Conservation (phyloP, 805 yeast species). For the Grigorovia yakushimaensis region DNA sequence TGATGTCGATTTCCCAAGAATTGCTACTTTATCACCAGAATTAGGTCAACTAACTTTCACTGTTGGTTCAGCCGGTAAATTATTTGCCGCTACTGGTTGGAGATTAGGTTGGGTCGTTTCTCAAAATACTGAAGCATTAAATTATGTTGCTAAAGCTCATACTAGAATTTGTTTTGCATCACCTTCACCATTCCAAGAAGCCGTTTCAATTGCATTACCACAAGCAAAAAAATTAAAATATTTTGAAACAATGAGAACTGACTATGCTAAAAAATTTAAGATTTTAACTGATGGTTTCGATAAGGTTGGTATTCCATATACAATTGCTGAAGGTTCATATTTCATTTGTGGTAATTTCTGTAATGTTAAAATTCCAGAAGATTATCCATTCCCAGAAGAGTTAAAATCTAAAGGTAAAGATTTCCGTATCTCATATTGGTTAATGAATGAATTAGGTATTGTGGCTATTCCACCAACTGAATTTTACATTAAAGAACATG, state of each 20-base stretch:
- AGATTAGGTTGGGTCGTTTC: conserved; percentile 95
- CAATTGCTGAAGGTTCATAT: conserved; percentile 88
- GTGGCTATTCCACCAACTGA: conserved; percentile 98
- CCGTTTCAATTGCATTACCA: conserved; percentile 68
- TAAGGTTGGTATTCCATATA: conserved; percentile 80
- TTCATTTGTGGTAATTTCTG: conserved; percentile 82
- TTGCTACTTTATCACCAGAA: conserved; percentile 76
- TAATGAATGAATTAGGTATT: conserved; percentile 84
- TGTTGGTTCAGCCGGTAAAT: conserved; percentile 95
- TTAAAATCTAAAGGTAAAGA: conserved; percentile 66
- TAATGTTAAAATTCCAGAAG: conserved; percentile 68
- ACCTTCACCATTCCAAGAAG: conserved; percentile 89
- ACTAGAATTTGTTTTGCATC: conserved; percentile 88
- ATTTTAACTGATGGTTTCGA: conserved; percentile 73
- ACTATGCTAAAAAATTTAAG: conserved; percentile 62
- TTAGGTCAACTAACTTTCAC: conserved; percentile 70
- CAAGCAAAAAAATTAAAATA: conserved; percentile 54
- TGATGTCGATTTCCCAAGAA: conserved; percentile 58
- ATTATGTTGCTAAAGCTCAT: conserved; percentile 80
- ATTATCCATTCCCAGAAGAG: conserved; percentile 62
- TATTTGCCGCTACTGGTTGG: conserved; percentile 99
- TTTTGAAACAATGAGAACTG: conserved; percentile 57
- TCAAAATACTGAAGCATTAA: conserved; percentile 57
- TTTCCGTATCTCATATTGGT: conserved; percentile 85
- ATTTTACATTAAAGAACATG: conserved; percentile 64